phyloP scores from a whole-genome alignment of 495 filamentous ascomycete species.

The Trichoderma parareesei region DNA sequence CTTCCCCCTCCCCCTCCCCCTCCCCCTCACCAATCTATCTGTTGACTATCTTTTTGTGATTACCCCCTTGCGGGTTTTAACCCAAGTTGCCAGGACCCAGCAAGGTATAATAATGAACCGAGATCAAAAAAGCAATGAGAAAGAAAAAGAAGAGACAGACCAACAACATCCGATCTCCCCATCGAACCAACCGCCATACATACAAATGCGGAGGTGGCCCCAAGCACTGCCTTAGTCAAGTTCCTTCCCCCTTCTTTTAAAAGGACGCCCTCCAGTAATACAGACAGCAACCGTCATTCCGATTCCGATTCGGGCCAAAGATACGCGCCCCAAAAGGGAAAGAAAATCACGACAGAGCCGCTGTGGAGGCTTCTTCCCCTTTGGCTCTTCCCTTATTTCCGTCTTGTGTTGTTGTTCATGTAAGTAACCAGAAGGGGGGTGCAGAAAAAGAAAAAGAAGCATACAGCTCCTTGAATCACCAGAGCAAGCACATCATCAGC shows the following conservation, averaged over 20 bases:
- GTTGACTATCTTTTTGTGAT: no score
- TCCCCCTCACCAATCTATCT: no score
- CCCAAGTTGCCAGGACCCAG: neutral
- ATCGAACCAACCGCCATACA: neutral
- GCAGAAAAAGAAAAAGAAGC: no score
- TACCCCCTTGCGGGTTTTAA: no score
- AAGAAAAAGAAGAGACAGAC: neutral
- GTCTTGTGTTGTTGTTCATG: neutral
- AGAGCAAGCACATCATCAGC: no score
- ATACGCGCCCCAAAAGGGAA: neutral
- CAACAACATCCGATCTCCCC: neutral
- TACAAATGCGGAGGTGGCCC: conserved; percentile 1
- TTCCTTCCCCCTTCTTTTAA: neutral
- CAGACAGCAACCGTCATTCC: neutral
- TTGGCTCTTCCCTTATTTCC: neutral
- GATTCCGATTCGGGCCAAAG: conserved; percentile 1
- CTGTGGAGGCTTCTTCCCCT: neutral
- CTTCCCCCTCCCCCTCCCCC: no score
- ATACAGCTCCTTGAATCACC: no score
- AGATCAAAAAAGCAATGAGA: neutral
- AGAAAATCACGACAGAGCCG: neutral
- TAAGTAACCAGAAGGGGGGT: no score
- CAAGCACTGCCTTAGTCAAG: neutral
- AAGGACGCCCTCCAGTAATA: no score
- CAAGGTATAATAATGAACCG: neutral